These are phyloP conservation scores for Papiliotrema fonsecae DNA, from an alignment of 1,284 basidiomycete species.

Conservation along the genomic window DNA sequence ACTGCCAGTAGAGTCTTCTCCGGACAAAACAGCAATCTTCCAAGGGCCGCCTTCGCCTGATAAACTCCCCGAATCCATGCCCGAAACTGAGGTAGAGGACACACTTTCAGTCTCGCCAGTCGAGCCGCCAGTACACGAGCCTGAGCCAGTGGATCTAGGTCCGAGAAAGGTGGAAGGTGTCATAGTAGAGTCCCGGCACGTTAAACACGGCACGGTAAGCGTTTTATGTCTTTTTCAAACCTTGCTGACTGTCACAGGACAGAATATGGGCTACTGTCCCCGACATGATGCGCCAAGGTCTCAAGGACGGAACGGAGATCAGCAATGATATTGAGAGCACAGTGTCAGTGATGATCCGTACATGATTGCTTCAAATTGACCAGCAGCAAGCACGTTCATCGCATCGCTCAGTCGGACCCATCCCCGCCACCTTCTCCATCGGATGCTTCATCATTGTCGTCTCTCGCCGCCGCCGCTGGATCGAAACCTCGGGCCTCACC, in stretches of 20 bases:
- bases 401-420: conserved; percentile 28
- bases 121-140: background rate
- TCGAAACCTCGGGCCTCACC: conserved; percentile 12
- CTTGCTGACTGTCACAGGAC: conserved; percentile 18
- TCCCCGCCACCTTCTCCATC: conserved; percentile 31
- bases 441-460: conserved; percentile 19
- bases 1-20: background rate
- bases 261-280: conserved; percentile 30
- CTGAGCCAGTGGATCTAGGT: background rate
- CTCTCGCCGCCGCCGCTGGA: conserved; percentile 10
- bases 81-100: no score
- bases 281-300: conserved; percentile 33
- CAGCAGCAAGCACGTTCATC: conserved; percentile 27
- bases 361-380: background rate
- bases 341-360: conserved; percentile 24
- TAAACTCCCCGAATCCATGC: background rate
- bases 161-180: conserved; percentile 15
- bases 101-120: background rate
- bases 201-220: conserved; percentile 33
- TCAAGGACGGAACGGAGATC: conserved; percentile 11
- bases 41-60: background rate
- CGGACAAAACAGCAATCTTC: no score
- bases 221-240: background rate
- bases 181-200: conserved; percentile 12
- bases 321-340: conserved; percentile 17